phyloP scores from a whole-genome alignment of 2,329 filamentous ascomycete genomes.

The Chaetomiaceae sp. region DNA sequence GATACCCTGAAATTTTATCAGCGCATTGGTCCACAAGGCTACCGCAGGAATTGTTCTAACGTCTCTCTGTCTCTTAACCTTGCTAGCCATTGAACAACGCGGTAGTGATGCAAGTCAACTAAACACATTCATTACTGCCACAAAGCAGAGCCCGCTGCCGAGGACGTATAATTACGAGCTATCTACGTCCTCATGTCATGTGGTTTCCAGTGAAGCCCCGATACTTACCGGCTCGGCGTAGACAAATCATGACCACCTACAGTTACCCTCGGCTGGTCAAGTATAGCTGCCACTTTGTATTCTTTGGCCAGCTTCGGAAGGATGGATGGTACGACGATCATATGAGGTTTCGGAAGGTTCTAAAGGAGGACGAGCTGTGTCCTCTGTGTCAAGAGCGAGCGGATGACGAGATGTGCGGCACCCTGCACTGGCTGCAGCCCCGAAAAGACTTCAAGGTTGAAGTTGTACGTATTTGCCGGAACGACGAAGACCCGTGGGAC shows the following conservation, averaged over 20 bases:
- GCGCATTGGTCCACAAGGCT: no score
- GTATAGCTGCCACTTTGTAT: not conserved
- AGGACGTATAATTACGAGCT: no score
- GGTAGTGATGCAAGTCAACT: no score
- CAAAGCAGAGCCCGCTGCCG: no score
- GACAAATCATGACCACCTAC: not conserved
- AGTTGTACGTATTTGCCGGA: not conserved
- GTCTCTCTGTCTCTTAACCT: no score
- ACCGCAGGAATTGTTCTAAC: no score
- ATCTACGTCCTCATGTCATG: no score
- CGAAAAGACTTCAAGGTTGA: not conserved
- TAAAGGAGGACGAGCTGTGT: slow-evolving; percentile 3
- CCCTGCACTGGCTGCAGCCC: not conserved
- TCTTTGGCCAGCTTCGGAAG: not conserved
- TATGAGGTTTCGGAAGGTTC: not conserved
- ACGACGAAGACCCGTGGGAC: not conserved
- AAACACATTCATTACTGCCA: no score
- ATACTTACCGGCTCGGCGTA: no score
- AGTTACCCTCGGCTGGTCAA: not conserved
- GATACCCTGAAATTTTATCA: not conserved
- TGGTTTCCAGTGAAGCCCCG: no score
- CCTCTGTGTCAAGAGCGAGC: not conserved
- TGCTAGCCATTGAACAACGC: not conserved
- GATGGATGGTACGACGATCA: not conserved
- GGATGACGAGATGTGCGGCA: not conserved